These are phyloP conservation scores for Fusarium sp. DNA, from an alignment of 2,329 filamentous ascomycete species.

Conservation along the genomic window DNA sequence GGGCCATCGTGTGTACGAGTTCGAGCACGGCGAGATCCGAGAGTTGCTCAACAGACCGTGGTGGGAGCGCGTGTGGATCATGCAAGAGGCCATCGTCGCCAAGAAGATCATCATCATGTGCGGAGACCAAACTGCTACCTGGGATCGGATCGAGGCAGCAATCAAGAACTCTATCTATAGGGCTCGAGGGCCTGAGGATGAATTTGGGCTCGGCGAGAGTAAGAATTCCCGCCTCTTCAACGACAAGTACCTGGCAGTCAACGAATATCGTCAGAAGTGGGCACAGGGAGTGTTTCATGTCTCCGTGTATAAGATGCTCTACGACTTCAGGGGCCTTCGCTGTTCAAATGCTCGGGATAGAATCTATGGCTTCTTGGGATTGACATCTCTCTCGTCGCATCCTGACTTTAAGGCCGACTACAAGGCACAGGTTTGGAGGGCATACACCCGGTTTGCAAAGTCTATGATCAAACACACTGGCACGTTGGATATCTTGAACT, in stretches of 20 bases:
- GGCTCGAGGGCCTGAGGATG: not conserved
- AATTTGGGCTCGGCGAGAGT: not conserved
- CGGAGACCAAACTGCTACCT: not conserved
- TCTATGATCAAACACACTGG: not conserved
- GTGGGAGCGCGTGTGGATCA: not conserved
- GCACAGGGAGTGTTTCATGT: not conserved
- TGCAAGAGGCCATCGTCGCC: not conserved
- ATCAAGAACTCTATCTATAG: not conserved
- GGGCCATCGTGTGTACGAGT: not conserved
- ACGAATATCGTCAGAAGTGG: not conserved
- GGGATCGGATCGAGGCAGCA: not conserved
- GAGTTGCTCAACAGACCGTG: not conserved
- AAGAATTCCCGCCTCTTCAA: not conserved
- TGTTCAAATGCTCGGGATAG: not conserved
- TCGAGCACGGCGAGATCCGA: not conserved
- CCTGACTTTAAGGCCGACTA: not conserved
- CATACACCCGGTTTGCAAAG: not conserved
- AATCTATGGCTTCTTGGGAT: not conserved
- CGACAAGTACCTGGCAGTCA: not conserved
- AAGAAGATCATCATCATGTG: not conserved
- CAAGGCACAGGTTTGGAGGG: not conserved
- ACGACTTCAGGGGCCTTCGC: not conserved
- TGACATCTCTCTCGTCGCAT: not conserved
- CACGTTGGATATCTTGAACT: not conserved
- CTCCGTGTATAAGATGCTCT: not conserved